Percentiles rank a stretch among this genome's conserved stretches.
Evolutionary conservation across 78 protist species (phyloP).

Genomic region (Dictyostelium capitatum): DNA sequence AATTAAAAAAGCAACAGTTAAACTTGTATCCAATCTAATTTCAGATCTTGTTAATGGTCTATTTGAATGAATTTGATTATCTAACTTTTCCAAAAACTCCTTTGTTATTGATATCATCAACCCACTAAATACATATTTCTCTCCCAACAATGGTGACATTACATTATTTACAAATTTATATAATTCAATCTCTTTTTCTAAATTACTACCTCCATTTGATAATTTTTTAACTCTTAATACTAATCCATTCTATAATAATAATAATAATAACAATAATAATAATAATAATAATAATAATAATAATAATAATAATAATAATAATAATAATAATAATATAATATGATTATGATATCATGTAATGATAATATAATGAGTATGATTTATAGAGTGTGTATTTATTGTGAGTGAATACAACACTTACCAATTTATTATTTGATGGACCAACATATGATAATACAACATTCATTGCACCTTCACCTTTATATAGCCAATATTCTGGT

Average conservation of each 20-base stretch:
- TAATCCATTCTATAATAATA: not conserved
- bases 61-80: not conserved
- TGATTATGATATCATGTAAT: no score
- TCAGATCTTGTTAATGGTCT: slow-evolving; percentile 42
- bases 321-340: not conserved
- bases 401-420: no score
- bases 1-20: slow-evolving; percentile 29
- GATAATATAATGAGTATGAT: no score
- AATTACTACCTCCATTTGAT: slow-evolving; percentile 28
- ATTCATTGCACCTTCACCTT: slow-evolving; percentile 75
- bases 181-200: slow-evolving; percentile 31
- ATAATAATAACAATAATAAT: not conserved
- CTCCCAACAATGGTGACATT: slow-evolving; percentile 41
- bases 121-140: slow-evolving; percentile 64
- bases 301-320: not conserved
- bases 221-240: slow-evolving; percentile 38
- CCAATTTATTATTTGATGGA: not conserved
- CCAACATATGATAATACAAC: slow-evolving; percentile 46
- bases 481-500: slow-evolving; percentile 33
- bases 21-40: not conserved
- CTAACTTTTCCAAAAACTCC: slow-evolving; percentile 18
- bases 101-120: slow-evolving; percentile 6
- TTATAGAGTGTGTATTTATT: no score
- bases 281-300: not conserved
- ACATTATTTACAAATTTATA: slow-evolving; percentile 16